Conservation (phyloP, 2,329 filamentous ascomycete species). For the Cercospora berteroae region DNA sequence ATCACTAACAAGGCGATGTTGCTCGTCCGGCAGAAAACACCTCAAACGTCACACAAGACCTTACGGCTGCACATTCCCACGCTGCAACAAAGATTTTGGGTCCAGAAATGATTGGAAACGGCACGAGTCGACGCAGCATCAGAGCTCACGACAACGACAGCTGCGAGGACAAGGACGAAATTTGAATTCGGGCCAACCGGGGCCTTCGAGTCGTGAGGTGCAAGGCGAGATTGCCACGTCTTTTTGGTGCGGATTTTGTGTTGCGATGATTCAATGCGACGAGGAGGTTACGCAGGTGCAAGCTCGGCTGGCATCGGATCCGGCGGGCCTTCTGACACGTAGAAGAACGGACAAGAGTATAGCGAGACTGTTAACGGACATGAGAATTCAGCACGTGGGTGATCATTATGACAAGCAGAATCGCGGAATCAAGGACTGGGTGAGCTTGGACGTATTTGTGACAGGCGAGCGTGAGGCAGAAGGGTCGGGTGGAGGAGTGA, state of each 20-base stretch:
- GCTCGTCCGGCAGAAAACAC: constrained; percentile 64
- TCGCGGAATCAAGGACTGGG: constrained; percentile 58
- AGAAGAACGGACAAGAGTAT: not conserved
- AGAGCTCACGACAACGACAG: not conserved
- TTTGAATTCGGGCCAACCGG: not conserved
- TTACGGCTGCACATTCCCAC: constrained; percentile 73
- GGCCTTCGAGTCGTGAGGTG: no score
- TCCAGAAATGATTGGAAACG: constrained; percentile 94
- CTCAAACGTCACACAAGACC: constrained; percentile 76
- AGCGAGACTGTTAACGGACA: constrained; percentile 14
- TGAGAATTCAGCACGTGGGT: constrained; percentile 71
- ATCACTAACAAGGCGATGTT: not conserved
- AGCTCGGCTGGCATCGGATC: not conserved
- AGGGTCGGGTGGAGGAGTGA: not conserved
- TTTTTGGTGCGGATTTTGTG: not conserved
- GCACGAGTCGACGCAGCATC: constrained; percentile 78
- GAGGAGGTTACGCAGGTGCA: not conserved
- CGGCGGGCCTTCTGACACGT: constrained; percentile 47
- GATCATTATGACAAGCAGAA: constrained; percentile 61
- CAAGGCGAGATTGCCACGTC: not conserved
- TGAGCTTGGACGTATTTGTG: constrained; percentile 41
- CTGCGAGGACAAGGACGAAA: not conserved
- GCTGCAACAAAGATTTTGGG: constrained; percentile 74
- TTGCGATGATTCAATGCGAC: not conserved
- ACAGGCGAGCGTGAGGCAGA: constrained; percentile 32